Evolutionary conservation across 2,329 filamentous ascomycete genomes (phyloP).

Genomic region (Clathrospora elynae): DNA sequence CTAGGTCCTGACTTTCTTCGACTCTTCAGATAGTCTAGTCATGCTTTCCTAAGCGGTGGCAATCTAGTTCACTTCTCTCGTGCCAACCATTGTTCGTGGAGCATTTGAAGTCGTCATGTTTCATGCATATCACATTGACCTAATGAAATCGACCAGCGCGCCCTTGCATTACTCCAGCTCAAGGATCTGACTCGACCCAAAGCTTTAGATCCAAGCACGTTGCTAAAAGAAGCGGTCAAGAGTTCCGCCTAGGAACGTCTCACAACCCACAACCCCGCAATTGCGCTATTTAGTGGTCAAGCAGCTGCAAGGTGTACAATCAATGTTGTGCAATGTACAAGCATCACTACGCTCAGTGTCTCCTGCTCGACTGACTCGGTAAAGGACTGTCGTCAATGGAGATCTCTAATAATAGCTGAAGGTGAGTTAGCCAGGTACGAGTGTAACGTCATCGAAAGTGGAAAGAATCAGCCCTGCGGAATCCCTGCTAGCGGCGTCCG

Average conservation of each 20-base stretch:
- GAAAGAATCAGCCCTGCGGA: constrained; percentile 29
- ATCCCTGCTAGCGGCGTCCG: constrained; percentile 24
- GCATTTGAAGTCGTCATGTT: neutral
- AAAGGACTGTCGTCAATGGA: too few species aligned
- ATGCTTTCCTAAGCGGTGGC: constrained; percentile 23
- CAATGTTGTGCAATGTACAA: too few species aligned
- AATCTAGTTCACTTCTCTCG: constrained; percentile 28
- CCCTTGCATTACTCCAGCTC: too few species aligned
- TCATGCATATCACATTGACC: neutral
- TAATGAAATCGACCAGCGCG: too few species aligned
- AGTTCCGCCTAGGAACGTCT: constrained; percentile 1
- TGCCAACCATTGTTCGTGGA: constrained; percentile 1
- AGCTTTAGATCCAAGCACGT: neutral
- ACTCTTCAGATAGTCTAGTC: constrained; percentile 23
- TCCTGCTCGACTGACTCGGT: too few species aligned
- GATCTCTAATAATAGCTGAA: constrained; percentile 3
- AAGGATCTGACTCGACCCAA: too few species aligned
- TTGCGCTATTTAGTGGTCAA: constrained; percentile 6
- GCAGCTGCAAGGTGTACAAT: too few species aligned
- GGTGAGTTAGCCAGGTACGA: constrained; percentile 21
- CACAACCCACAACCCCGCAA: constrained; percentile 14
- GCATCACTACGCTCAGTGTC: neutral
- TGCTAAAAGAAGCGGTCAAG: constrained; percentile 17
- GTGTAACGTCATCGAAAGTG: constrained; percentile 26
- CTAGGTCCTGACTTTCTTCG: constrained; percentile 19